Base-by-base conservation (phyloP, 202 grass and related monocot genomes). In the Carex arenaria region DNA sequence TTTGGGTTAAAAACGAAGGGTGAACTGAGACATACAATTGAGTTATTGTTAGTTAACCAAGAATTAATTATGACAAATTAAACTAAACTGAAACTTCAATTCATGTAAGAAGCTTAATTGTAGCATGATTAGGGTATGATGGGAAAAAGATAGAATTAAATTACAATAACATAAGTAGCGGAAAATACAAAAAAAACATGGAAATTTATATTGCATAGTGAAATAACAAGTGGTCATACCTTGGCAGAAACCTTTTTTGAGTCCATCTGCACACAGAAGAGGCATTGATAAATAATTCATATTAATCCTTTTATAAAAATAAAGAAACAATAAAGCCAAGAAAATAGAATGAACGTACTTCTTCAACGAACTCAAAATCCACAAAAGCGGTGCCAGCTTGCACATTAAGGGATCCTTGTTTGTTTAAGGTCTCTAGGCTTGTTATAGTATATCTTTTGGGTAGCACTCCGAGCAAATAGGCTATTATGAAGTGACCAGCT, bases 331-430 rank as follows among this genome's bases (percentile, higher is more conserved):
- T 56, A 14, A 3, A 75, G 38, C 30, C 45, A 22, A 70, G 63
- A 85, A 84, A 14, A 85, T 43, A 79, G 20, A 36, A 78, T n/a
- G 18, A 88, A 82, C 82, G 81, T 87, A 97, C 95, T 89, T 97
- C 92, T 83, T 90, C 70, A 84, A 94, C 54, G 20, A 94, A 98
- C 80, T 98, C 92, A 74, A 71, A 91, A 78, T 94, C 92, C 61
- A 98, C 92, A 91, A 98, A 98, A 90, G 95, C 87, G 45, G 89
- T 93, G 56, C 92, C 92, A 63, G 95, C 95, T 93, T 98, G 95
- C 77, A 94, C 89, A 76, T 98, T 98, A 34, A 98, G 66, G 0
- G 84, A 93, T 65, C 90, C 89, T 80, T 90, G 79, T 83, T 98
- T 93, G 12, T 52, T 83, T 42, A 94, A 81, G 56, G 89, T 88